A percentile compares a stretch with the other conserved stretches of the same genome.
Conservation (phyloP, 2,329 filamentous ascomycete species). For the Colletotrichum sublineola region DNA sequence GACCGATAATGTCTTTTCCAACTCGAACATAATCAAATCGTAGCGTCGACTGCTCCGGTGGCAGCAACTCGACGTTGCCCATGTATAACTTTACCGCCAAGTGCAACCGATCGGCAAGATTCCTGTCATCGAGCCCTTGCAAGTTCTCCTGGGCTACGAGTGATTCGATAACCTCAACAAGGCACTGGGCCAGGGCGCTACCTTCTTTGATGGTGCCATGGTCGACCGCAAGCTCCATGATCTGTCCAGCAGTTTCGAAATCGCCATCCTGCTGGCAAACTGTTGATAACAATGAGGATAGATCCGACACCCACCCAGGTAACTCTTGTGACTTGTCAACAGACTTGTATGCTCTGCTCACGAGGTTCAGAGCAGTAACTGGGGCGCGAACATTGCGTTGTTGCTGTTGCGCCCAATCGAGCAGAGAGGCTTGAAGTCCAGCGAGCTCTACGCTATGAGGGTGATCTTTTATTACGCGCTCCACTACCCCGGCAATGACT, state of each 20-base stretch:
- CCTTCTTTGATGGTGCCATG: slow-evolving; percentile 22
- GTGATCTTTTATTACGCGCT: slow-evolving; percentile 11
- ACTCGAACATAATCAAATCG: slow-evolving; percentile 15
- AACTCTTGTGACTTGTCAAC: slow-evolving; percentile 17
- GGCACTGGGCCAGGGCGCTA: slow-evolving; percentile 18
- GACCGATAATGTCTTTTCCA: slow-evolving; percentile 20
- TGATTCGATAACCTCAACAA: slow-evolving; percentile 24
- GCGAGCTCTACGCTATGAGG: not conserved
- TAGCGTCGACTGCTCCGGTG: slow-evolving; percentile 3
- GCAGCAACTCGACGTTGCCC: slow-evolving; percentile 15
- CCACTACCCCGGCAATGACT: slow-evolving; percentile 2
- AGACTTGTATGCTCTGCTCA: slow-evolving; percentile 27
- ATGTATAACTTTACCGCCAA: slow-evolving; percentile 25
- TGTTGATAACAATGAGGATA: slow-evolving; percentile 32
- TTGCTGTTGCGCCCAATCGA: not conserved
- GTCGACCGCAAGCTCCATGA: slow-evolving; percentile 23
- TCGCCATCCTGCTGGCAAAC: slow-evolving; percentile 36
- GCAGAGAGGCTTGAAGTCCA: not conserved
- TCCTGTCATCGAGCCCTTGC: not conserved
- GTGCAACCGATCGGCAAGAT: slow-evolving; percentile 13
- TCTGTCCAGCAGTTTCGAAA: slow-evolving; percentile 23
- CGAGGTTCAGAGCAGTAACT: slow-evolving; percentile 26
- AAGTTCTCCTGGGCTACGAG: slow-evolving; percentile 2
- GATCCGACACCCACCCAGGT: slow-evolving; percentile 34
- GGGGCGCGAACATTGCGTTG: slow-evolving; percentile 1